Base-by-base conservation (phyloP, 2,329 filamentous ascomycete species). In the Chaetomiaceae sp. region DNA sequence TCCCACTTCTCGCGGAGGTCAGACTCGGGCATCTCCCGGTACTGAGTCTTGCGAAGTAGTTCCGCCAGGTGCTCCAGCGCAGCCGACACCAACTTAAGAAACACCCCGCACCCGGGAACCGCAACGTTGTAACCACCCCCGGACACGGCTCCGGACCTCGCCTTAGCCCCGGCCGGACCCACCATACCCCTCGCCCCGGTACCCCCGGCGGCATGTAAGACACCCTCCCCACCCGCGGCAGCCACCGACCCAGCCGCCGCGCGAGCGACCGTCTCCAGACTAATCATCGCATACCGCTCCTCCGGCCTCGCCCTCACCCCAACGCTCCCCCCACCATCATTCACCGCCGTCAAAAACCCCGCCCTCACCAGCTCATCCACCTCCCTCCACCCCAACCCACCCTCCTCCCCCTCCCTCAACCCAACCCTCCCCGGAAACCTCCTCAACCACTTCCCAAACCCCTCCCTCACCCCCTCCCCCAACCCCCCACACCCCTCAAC, bases 1-100 rank as follows among this genome's bases (percentile, higher is more conserved):
- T 89, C 82, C 80, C 87, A 90, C 44, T 82, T 76, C 65, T 89
- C 85, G 34, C 73, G 73, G 34, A 90, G 69, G 57, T 81, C 68
- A 34, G 71, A 69, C 65, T 85, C 75, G 1, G 85, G 81, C 27
- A 77, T 78, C 67, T 89, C 85, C 39, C 77, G 76, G 66, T 77
- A 82, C 48, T 73, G 76, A 12, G 78, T 80, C 63, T 78, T 79
- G 13, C 70, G 70, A 23, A 90, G 66, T 27, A 87, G 68, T 5
- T 71, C 70, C 1, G 82, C 65, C 0, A 90, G 67, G 65, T 87
- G 85, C 20, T 75, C 73, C 13, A 86, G 74, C 2, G 82, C 80
- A 30, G 73, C 74, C 17, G 78, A 73, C 0, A 85, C 71, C 3
- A 90, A 73, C 64, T 85, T 86, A 39, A 90, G 71, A 61, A 83